A percentile compares a stretch with the other conserved stretches of the same genome.
These are phyloP conservation scores for Apiotrichum sp. DNA, from an alignment of 1,284 basidiomycete genomes.

Conservation along the genomic window DNA sequence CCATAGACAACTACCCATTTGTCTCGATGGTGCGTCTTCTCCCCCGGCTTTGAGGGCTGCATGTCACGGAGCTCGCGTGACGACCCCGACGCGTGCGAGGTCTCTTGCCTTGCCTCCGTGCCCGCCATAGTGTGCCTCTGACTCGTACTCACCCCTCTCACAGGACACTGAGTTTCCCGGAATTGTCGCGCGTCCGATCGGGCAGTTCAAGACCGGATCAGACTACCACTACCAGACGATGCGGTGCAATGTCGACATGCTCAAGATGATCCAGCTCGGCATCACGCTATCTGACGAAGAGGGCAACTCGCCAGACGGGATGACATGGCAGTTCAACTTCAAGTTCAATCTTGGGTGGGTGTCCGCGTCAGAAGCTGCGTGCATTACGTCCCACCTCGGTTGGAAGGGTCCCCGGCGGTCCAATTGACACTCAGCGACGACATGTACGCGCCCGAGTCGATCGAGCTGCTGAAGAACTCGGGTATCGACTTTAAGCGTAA, in stretches of 20 bases:
- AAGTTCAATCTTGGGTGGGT: conserved; percentile 79
- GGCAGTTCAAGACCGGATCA: conserved; percentile 89
- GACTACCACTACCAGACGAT: conserved; percentile 99
- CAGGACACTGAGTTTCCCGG: conserved; percentile 99
- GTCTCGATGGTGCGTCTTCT: conserved; percentile 76
- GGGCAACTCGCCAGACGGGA: conserved; percentile 81
- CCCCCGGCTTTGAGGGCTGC: too few relatives aligned
- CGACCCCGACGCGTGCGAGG: too few relatives aligned
- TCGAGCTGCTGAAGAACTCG: conserved; percentile 88
- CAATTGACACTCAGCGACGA: conserved; percentile 60
- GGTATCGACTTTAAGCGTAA: conserved; percentile 94
- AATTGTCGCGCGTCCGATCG: conserved; percentile 94
- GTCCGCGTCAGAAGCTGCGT: not conserved
- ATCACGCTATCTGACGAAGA: conserved; percentile 91
- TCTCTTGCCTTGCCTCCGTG: too few relatives aligned
- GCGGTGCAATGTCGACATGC: conserved; percentile 95
- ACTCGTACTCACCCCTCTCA: not conserved
- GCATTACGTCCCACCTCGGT: too few relatives aligned
- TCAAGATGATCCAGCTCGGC: conserved; percentile 96
- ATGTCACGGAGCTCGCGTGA: too few relatives aligned
- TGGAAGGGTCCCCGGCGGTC: too few relatives aligned
- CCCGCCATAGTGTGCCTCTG: not conserved
- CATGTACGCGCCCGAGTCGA: conserved; percentile 96
- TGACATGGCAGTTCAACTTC: conserved; percentile 99
- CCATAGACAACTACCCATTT: conserved; percentile 86